Base-by-base conservation (phyloP, 1,284 basidiomycete genomes). In the Ganoderma boninense region DNA sequence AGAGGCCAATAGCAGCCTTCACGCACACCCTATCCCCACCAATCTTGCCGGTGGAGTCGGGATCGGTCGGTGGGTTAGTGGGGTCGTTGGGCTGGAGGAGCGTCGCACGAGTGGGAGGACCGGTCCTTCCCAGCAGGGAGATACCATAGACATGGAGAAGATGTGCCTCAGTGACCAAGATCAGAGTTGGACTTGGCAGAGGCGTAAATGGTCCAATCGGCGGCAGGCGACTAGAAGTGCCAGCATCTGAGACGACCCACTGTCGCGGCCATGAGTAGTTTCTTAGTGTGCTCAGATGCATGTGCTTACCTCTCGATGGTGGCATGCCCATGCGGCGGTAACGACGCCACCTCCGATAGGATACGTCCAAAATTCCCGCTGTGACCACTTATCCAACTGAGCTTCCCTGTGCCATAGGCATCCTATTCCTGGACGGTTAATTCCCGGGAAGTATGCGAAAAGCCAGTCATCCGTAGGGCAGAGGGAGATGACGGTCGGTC, bases 381-480 rank as follows among this genome's bases (percentile, higher is more conserved):
- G 79, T 5, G 66, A 75, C 93, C 92, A 95, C 43, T 77, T 83
- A 74, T 94, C 91, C 43, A 92, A 78, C 71, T 87, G 86, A 13
- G 78, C 66, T 4, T 85, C 87, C 64, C 86, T 85, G 65, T 82
- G 84, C 93, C 93, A 95, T 16, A 94, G 73, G 75, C 92, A 93
- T 5, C 85, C 89, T 40, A 87, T 77, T 8, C 91, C 90, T 63
- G 89, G 87, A 1, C 80, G 76, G 38, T 84, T 84, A 42, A 80
- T 81, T 43, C 89, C 84, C 14, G 92, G 90, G 76, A 92, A 94
- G 78, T 90, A 94, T 2, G 92, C 92, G 77, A 93, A 94, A 2
- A 95, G 77, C 87, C 87, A 90, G 59, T 86, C 83, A 67, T 90
- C 89, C 35, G 83, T 81, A 1, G 90, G 85, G 14, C 89, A 87